Conservation (phyloP, 345 rosid species). For the Passiflora organensis region DNA sequence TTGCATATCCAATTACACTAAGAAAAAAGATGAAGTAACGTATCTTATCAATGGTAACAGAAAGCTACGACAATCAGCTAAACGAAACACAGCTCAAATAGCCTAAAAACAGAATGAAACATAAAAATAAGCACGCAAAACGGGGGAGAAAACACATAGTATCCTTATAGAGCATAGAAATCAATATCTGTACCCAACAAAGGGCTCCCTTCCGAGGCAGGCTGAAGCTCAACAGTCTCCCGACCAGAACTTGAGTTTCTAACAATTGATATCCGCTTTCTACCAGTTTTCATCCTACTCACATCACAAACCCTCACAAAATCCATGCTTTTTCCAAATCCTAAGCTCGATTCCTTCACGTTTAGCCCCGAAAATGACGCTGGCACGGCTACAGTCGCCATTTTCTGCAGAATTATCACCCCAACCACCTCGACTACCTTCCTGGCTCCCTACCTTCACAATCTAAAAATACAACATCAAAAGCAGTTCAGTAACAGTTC, state of each 20-base stretch:
- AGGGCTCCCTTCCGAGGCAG: conserved; percentile 84
- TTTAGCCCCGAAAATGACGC: conserved; percentile 65
- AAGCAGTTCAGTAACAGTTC: background rate
- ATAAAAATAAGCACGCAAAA: too few species aligned
- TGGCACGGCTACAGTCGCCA: conserved; percentile 76
- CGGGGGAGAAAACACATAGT: too few species aligned
- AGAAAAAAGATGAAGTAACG: too few species aligned
- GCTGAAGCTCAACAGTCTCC: conserved; percentile 67
- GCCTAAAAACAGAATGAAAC: background rate
- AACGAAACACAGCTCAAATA: background rate
- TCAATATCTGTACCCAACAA: conserved; percentile 50
- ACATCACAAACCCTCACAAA: conserved; percentile 59
- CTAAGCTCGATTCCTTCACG: conserved; percentile 46
- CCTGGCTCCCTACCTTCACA: background rate
- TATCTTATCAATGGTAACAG: too few species aligned
- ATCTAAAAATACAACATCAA: background rate
- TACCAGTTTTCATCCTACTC: conserved; percentile 42
- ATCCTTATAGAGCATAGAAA: too few species aligned
- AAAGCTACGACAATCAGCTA: too few species aligned
- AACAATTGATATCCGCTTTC: conserved; percentile 46
- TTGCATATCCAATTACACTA: too few species aligned
- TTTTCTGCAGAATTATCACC: conserved; percentile 22
- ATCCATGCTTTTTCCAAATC: conserved; percentile 54
- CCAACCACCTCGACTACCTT: conserved; percentile 16
- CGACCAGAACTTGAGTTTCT: conserved; percentile 58